Base-by-base conservation (phyloP, 2,329 filamentous ascomycete genomes). In the Sphaerulina musiva region DNA sequence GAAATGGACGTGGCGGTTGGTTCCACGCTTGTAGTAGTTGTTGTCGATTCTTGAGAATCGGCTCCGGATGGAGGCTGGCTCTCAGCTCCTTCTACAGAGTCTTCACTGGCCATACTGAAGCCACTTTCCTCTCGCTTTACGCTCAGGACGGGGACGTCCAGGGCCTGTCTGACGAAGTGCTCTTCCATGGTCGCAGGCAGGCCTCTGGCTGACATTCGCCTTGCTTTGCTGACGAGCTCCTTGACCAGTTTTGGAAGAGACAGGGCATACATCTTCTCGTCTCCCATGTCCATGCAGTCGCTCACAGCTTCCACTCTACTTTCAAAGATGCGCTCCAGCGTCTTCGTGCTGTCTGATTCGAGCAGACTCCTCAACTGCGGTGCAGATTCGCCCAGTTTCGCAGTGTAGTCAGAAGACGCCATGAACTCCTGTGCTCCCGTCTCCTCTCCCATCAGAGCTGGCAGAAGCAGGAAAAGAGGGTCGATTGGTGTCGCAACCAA, bases 181-280 rank as follows among this genome's bases (percentile, higher is more conserved):
- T 93, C 87, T 67, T 96, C 92, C 78, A 98, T 80, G 62, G 86
- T 95, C 6, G 76, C 73, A 1, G 93, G 90, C 8, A 97, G 73
- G 0, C 83, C 82, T 1, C 72, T 74, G 4, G 74, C 70, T n/a
- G 78, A 76, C 78, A 95, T 86, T 4, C 76, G 77, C 57, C 78
- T 77, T 4, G 90, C 89, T 70, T 96, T 97, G 14, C 71, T 66
- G 6, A 91, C 59, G 0, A 97, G 66, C 52, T 85, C 77, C 1
- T 70, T 66, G 6, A 86, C 65, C 0, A 96, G 78, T 67, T 90
- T 95, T 10, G 77, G 73, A 64, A 87, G 79, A 62, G 78, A 93
- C 23, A 95, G 73, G 10, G 89, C 82, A 70, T 87, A 95, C 87
- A 96, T 89, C 51, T 74, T 81, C 69, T 96, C 88, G 0, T 87